Percentiles rank a stretch among this genome's conserved stretches.
Conservation (phyloP, 108 stramenopile genomes). For the Nitzschia sp. region DNA sequence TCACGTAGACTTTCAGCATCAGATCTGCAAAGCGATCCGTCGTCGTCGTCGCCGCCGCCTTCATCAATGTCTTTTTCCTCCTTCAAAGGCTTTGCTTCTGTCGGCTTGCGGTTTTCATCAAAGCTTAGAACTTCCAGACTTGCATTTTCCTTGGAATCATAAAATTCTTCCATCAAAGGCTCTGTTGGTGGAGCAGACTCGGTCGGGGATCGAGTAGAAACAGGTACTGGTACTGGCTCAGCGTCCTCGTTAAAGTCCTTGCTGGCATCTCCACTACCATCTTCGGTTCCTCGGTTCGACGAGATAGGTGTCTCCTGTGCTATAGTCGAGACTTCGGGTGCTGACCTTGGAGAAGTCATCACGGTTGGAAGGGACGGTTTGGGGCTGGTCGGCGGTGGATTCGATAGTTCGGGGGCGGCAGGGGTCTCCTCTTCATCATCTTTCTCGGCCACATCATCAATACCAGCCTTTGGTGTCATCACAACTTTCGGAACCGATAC, state of each 20-base stretch:
- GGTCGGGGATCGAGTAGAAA: neutral
- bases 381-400: too few species aligned
- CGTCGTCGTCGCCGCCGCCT: neutral
- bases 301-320: too few species aligned
- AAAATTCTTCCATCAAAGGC: neutral
- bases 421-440: neutral
- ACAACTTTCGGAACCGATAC: neutral
- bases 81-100: neutral
- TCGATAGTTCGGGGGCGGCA: too few species aligned
- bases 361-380: too few species aligned
- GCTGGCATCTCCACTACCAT: too few species aligned
- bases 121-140: conserved; percentile 13
- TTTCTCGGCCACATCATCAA: neutral
- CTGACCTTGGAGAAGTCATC: too few species aligned
- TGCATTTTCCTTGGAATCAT: conserved; percentile 3
- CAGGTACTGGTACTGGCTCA: too few species aligned
- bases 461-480: conserved; percentile 2
- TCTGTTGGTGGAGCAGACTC: neutral
- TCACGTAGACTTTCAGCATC: conserved; percentile 17
- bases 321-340: too few species aligned
- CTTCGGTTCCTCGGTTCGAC: too few species aligned
- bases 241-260: too few species aligned
- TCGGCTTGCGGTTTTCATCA: neutral
- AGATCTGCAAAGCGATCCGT: conserved; percentile 1
- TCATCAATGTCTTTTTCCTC: neutral